These are phyloP conservation scores for Penicillium egyptiacum DNA, from an alignment of 495 filamentous ascomycete species.

Conservation along the genomic window DNA sequence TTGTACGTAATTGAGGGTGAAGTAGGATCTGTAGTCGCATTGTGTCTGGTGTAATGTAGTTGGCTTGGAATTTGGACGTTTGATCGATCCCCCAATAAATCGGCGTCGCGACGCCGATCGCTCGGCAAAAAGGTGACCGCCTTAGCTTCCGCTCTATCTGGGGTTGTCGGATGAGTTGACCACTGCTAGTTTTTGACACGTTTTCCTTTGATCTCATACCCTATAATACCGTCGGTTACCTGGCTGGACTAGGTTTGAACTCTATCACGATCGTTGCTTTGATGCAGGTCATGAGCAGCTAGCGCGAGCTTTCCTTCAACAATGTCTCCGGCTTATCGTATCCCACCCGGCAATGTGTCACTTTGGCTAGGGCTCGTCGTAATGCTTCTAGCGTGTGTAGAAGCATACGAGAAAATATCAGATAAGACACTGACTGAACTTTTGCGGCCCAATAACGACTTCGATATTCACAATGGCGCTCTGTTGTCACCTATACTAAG, in stretches of 20 bases:
- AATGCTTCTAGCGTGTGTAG: constrained; percentile 25
- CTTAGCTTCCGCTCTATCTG: constrained; percentile 21
- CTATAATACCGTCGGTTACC: not conserved
- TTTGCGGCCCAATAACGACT: constrained; percentile 70
- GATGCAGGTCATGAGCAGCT: constrained; percentile 18
- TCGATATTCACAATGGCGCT: constrained; percentile 71
- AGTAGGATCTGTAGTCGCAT: constrained; percentile 37
- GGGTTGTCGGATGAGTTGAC: not conserved
- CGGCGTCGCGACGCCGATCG: constrained; percentile 1
- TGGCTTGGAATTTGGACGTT: constrained; percentile 14
- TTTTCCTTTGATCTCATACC: not conserved
- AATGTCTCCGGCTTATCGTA: constrained; percentile 36
- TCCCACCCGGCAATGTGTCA: constrained; percentile 29
- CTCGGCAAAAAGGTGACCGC: constrained; percentile 18
- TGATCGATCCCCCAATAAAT: constrained; percentile 5
- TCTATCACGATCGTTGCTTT: not conserved
- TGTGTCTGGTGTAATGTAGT: constrained; percentile 3
- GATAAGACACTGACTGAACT: constrained; percentile 66
- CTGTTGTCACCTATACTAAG: constrained; percentile 88
- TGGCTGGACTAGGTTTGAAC: not conserved
- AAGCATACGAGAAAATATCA: constrained; percentile 72
- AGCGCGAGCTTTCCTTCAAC: constrained; percentile 12
- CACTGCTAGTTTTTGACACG: not conserved
- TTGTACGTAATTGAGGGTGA: constrained; percentile 37
- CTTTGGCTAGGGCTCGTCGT: constrained; percentile 30